Percentiles rank a stretch among this genome's conserved stretches.
Conservation (phyloP, 2,329 filamentous ascomycete genomes). For the Whalleya microplaca region DNA sequence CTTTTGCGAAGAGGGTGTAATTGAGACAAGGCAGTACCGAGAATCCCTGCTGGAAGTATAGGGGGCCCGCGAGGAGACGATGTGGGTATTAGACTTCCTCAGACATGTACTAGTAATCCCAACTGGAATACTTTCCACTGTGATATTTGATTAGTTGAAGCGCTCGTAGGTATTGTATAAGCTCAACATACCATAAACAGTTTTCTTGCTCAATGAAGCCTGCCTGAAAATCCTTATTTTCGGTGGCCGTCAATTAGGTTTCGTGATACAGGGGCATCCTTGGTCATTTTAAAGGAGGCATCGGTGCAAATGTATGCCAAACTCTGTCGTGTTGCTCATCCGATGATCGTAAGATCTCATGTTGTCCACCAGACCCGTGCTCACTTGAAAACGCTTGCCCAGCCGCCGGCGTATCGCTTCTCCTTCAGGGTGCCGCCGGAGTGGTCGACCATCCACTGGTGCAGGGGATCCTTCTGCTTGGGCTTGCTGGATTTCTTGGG, state of each 20-base stretch:
- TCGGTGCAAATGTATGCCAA: neutral
- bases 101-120: neutral
- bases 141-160: neutral
- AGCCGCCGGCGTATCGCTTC: neutral
- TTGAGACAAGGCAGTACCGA: no score
- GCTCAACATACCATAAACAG: neutral
- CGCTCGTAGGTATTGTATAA: neutral
- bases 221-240: neutral
- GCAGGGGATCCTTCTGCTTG: constrained; percentile 28
- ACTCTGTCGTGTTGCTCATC: neutral
- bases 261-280: neutral
- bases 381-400: neutral
- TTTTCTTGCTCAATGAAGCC: neutral
- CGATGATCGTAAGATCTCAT: neutral
- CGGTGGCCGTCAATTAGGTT: neutral
- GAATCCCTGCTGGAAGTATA: neutral
- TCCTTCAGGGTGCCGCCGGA: constrained; percentile 31
- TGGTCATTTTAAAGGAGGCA: neutral
- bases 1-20: no score
- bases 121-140: neutral
- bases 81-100: neutral
- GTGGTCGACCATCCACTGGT: constrained; percentile 33
- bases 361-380: neutral
- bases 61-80: neutral
- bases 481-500: constrained; percentile 1